phyloP scores from a whole-genome alignment of 108 stramenopile species.

The Fragilariopsis cylindrus region DNA sequence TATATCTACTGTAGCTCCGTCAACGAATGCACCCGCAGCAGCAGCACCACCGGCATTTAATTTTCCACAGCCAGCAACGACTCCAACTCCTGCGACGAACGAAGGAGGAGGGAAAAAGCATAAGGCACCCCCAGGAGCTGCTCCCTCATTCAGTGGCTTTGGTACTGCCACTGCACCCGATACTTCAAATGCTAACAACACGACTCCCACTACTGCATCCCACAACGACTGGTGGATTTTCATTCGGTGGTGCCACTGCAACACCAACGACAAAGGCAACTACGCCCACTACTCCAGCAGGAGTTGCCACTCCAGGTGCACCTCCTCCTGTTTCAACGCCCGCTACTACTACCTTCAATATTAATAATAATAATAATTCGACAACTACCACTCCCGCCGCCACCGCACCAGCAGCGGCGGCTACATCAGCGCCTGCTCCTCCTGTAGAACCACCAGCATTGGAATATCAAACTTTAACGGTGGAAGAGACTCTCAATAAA shows the following conservation, averaged over 20 bases:
- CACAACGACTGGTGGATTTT: slow-evolving; percentile 21
- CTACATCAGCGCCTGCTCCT: slow-evolving; percentile 5
- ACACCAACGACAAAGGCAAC: slow-evolving; percentile 1
- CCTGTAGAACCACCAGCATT: slow-evolving; percentile 51
- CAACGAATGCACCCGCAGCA: slow-evolving; percentile 18
- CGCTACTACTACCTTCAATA: neutral
- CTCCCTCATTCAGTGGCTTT: slow-evolving; percentile 7
- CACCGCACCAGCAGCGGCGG: slow-evolving; percentile 19
- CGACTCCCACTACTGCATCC: slow-evolving; percentile 8
- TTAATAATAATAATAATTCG: slow-evolving; percentile 10
- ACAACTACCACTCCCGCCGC: slow-evolving; percentile 10
- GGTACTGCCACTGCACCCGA: slow-evolving; percentile 9
- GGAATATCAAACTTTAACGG: slow-evolving; percentile 79
- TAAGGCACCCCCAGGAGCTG: neutral
- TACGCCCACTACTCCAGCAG: slow-evolving; percentile 27
- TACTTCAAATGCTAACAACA: neutral
- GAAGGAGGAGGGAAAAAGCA: neutral
- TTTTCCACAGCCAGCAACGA: slow-evolving; percentile 6
- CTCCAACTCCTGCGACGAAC: slow-evolving; percentile 12
- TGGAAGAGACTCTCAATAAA: slow-evolving; percentile 83
- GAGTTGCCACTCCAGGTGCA: slow-evolving; percentile 30
- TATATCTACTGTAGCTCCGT: slow-evolving; percentile 24
- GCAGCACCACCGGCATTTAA: slow-evolving; percentile 1
- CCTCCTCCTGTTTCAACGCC: slow-evolving; percentile 32
- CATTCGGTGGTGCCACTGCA: slow-evolving; percentile 28